phyloP scores from a whole-genome alignment of 1,284 basidiomycete species.

The Boletus smithii region DNA sequence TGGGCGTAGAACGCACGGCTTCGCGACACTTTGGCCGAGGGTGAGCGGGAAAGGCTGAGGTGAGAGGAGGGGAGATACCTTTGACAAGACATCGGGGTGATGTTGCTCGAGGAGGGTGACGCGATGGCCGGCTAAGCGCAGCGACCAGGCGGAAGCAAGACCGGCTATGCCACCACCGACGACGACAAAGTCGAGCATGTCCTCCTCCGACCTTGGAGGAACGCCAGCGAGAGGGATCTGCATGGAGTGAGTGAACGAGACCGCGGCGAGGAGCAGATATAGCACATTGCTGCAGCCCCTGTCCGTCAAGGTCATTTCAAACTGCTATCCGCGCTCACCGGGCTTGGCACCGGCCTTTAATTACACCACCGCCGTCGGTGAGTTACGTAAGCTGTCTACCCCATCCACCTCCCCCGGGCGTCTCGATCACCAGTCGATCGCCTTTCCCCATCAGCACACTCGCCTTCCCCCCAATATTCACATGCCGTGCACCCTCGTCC shows the following conservation, averaged over 20 bases:
- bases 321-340: no score
- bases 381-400: no score
- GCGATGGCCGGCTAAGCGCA: constrained; percentile 42
- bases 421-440: constrained; percentile 79
- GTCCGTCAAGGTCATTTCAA: no score
- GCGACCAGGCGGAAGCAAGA: constrained; percentile 41
- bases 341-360: no score
- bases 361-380: no score
- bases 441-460: constrained; percentile 85
- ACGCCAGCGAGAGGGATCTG: constrained; percentile 1
- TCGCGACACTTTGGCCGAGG: constrained; percentile 12
- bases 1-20: constrained; percentile 40
- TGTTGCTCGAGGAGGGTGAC: constrained; percentile 42
- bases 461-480: constrained; percentile 92
- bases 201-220: no score
- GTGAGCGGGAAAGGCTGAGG: no score
- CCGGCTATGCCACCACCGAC: constrained; percentile 44
- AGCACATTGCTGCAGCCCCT: no score
- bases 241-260: no score
- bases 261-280: no score
- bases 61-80: constrained; percentile 26
- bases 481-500: constrained; percentile 48
- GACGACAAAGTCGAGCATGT: constrained; percentile 33
- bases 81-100: constrained; percentile 24
- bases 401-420: constrained; percentile 93